phyloP scores from a whole-genome alignment of 1,284 basidiomycete genomes.

The Omphalotus olearius region DNA sequence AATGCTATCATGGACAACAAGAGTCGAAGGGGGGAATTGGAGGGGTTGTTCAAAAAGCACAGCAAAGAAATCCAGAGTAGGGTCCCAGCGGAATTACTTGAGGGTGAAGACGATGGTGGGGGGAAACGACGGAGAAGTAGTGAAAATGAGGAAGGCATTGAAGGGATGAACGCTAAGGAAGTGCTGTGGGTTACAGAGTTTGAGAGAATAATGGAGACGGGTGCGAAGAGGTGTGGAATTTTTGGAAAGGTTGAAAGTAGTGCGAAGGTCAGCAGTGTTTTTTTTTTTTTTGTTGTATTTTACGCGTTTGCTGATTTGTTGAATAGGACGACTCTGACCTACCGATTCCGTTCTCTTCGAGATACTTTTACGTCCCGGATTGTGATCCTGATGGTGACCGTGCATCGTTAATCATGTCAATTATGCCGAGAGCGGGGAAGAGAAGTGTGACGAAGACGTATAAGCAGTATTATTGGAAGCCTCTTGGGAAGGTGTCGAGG shows the following conservation, averaged over 20 bases:
- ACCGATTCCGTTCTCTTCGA: conserved; percentile 53
- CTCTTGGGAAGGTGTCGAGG: conserved; percentile 55
- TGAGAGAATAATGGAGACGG: conserved; percentile 44
- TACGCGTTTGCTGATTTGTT: no score
- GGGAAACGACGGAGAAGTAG: not conserved
- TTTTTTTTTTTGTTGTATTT: not conserved
- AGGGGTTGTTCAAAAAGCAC: not conserved
- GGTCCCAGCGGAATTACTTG: no score
- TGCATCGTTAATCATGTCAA: conserved; percentile 55
- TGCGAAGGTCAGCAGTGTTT: conserved; percentile 33
- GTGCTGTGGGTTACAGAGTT: conserved; percentile 46
- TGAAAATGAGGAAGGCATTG: conserved; percentile 14
- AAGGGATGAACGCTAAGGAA: conserved; percentile 33
- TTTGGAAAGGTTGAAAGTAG: conserved; percentile 70
- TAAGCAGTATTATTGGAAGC: conserved; percentile 78
- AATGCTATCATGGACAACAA: conserved; percentile 44
- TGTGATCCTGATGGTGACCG: conserved; percentile 65
- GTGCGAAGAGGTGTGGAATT: conserved; percentile 47
- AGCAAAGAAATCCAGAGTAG: no score
- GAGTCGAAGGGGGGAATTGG: conserved; percentile 31
- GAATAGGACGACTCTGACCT: conserved; percentile 45
- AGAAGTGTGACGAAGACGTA: conserved; percentile 72
- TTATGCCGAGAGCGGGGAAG: conserved; percentile 73
- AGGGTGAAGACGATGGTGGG: not conserved
- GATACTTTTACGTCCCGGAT: conserved; percentile 77